phyloP scores from a whole-genome alignment of 2,329 filamentous ascomycete species.

The Clathrospora elynae region DNA sequence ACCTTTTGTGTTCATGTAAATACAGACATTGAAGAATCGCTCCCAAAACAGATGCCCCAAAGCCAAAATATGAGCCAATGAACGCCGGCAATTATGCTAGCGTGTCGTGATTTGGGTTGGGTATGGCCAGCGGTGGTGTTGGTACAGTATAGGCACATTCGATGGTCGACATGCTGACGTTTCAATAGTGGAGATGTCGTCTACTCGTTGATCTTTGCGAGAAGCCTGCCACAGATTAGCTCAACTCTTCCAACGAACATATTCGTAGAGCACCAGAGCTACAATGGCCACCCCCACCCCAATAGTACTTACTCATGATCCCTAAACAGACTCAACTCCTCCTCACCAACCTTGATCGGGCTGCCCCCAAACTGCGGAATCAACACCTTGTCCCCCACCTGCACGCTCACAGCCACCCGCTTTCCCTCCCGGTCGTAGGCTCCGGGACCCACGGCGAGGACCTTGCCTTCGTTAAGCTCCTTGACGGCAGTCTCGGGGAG shows the following conservation, averaged over 20 bases:
- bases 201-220: constrained; percentile 99
- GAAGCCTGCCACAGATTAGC: constrained; percentile 66
- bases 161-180: background rate
- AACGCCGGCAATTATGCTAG: constrained; percentile 41
- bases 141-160: constrained; percentile 39
- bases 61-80: constrained; percentile 27
- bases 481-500: constrained; percentile 96
- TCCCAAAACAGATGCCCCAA: constrained; percentile 26
- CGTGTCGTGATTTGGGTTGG: constrained; percentile 22
- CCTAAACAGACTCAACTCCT: constrained; percentile 94
- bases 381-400: constrained; percentile 86
- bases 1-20: constrained; percentile 13
- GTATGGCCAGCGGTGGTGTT: constrained; percentile 26
- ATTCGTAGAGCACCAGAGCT: no score
- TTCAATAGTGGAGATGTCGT: constrained; percentile 4
- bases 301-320: constrained; percentile 85
- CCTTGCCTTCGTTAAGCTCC: constrained; percentile 97
- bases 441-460: constrained; percentile 92
- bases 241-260: no score
- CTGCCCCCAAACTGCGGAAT: constrained; percentile 95
- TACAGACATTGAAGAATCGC: constrained; percentile 24
- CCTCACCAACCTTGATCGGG: constrained; percentile 95
- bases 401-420: constrained; percentile 81
- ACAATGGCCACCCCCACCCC: no score
- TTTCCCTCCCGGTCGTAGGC: constrained; percentile 86